Base-by-base conservation (phyloP, 805 yeast genomes). In the Clavispora asparagi region DNA sequence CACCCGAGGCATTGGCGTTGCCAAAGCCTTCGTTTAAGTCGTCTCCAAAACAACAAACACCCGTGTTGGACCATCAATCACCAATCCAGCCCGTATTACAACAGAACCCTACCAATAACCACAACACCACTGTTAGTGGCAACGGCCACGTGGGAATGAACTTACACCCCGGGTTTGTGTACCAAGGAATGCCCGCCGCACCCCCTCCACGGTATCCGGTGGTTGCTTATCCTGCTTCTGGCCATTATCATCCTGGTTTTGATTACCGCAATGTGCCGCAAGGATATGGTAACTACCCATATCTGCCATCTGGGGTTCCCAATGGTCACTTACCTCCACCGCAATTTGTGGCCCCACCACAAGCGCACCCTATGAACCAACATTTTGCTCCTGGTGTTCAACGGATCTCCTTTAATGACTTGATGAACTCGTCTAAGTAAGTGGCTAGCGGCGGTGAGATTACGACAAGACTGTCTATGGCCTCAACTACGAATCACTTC, bases 1-100 rank as follows among this genome's bases (percentile, higher is more conserved):
- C 80, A 23, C 83, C 83, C 1, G 77, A 78, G 30, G 81, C 82
- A 4, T 62, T 76, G 47, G 73, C 77, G 13, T 70, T 78, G 49
- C 83, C 83, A 14, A 78, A 77, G 52, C 83, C 83, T 9, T 70
- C 80, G 7, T 78, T 78, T 54, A 33, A 35, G 12, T 48, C 61
- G 1, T 60, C 65, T 11, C 62, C 67, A 1, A 54, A 40, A 43
- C 45, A 35, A 39, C 43, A n/a, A 41, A 8, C 37, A 30, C 19
- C 14, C 2, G 25, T 43, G 13, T 36, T 25, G 27, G 17, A 12
- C 31, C 41, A 23, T 14, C 40, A 37, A 14, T 23, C 40, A n/a
- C 41, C 41, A 27, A 28, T 31, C 43, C 42, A 31, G 42, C 43
- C 31, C 14, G 44, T 33, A 17, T 48, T 12, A 41, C 56, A 32